phyloP scores from a whole-genome alignment of 495 filamentous ascomycete species.

The Neurospora hispaniola region DNA sequence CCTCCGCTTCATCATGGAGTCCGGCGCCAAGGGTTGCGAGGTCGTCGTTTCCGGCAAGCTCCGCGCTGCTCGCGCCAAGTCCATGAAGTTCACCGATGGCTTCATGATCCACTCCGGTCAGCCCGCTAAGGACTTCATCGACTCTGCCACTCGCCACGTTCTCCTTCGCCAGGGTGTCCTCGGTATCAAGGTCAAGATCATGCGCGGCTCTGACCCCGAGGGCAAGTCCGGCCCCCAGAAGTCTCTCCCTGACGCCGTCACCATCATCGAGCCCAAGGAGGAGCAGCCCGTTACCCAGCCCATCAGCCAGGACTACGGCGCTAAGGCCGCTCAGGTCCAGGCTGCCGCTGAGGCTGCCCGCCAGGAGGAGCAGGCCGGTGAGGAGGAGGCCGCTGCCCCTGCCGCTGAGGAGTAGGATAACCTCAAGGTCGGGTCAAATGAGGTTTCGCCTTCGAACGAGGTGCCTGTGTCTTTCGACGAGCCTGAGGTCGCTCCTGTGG shows the following conservation, averaged over 20 bases:
- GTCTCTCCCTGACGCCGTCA: slow-evolving; percentile 93
- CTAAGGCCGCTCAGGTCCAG: slow-evolving; percentile 84
- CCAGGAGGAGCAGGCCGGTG: slow-evolving; percentile 53
- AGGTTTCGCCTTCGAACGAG: background rate
- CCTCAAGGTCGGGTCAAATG: slow-evolving; percentile 5
- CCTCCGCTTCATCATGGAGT: slow-evolving; percentile 99
- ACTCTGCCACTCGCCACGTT: slow-evolving; percentile 94
- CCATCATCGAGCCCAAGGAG: slow-evolving; percentile 99
- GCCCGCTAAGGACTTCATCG: slow-evolving; percentile 98
- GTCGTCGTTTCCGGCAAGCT: slow-evolving; percentile 99
- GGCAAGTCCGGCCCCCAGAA: slow-evolving; percentile 96
- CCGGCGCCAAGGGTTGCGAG: slow-evolving; percentile 97
- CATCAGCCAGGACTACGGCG: slow-evolving; percentile 94
- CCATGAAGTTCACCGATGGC: slow-evolving; percentile 99
- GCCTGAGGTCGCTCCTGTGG: background rate
- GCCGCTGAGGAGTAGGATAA: slow-evolving; percentile 39
- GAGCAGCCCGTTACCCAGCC: slow-evolving; percentile 89
- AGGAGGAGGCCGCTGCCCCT: slow-evolving; percentile 36
- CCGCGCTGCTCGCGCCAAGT: slow-evolving; percentile 95
- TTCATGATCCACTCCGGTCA: slow-evolving; percentile 99
- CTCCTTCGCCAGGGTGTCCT: slow-evolving; percentile 98
- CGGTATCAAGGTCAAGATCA: slow-evolving; percentile 99
- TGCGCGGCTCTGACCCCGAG: slow-evolving; percentile 98
- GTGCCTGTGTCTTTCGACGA: slow-evolving; percentile 1
- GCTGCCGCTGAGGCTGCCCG: slow-evolving; percentile 50